Base-by-base conservation (phyloP, 805 yeast species). In the Zygosaccharomyces lentus region DNA sequence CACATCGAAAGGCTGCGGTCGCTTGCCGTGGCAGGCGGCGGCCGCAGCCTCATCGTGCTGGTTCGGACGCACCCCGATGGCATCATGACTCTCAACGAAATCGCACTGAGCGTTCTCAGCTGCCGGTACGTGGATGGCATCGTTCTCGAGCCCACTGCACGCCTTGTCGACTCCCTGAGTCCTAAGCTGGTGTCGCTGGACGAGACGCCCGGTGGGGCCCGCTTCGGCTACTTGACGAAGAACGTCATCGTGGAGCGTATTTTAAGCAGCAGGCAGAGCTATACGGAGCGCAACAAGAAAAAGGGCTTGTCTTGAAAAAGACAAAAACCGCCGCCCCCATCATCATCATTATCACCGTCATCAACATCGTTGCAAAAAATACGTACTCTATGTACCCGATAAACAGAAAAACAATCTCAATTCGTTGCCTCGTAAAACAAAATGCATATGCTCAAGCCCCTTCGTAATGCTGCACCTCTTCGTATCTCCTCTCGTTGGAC, bases 61-160 rank as follows among this genome's bases (percentile, higher is more conserved):
- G 67, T 71, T 56, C 77, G 80, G 56, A 90, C 89, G 15, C 66
- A 73, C 41, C 80, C 80, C 54, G 79, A 80, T 58, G 95, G 96
- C 23, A 80, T 89, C 32, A 93, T 93, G 97, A 88, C 86, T 57
- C 56, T 86, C 15, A 78, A 84, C 49, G 98, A 93, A 65, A 76
- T 98, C 49, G 76, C 90, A 0, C 69, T 93, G 49, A 88, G 96
- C 64, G 90, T 89, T 6, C 69, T 93, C 56, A 96, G 91, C 65
- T 88, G 96, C 66, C 75, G 76, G 45, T 85, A 84, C 55, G 88
- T 89, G 25, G 95, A 88, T 60, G 88, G 85, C 1, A 72, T 88
- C 2, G 70, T 93, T 0, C 63, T 91, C 27, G 68, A 62, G 6
- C 57, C 60, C 10, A 59, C 57, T 12, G 9, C 37, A 7, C 21